Evolutionary conservation across 176 grass and related monocot genomes (phyloP).

Genomic region (Triticum monococcum): DNA sequence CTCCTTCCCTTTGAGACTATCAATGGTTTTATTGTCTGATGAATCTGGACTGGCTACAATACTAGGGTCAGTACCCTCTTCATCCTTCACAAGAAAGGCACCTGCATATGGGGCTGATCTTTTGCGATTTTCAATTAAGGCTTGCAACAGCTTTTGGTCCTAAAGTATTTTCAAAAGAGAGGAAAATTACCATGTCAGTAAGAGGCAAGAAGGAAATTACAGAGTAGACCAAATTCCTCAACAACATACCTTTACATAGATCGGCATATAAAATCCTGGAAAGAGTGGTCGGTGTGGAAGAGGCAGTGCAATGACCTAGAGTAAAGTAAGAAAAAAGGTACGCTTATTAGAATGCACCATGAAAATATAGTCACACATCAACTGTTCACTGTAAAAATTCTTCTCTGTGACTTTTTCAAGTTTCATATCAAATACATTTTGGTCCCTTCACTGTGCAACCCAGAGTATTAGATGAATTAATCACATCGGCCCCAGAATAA

Average conservation of each 20-base stretch:
- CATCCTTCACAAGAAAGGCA: slow-evolving; percentile 96
- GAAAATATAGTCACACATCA: background rate
- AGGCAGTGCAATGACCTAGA: slow-evolving; percentile 86
- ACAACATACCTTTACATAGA: slow-evolving; percentile 79
- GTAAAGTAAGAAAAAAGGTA: slow-evolving; percentile 28
- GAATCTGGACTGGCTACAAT: slow-evolving; percentile 64
- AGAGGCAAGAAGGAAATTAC: background rate
- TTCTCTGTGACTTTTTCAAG: slow-evolving; percentile 3
- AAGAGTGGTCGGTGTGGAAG: slow-evolving; percentile 95
- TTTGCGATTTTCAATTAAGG: slow-evolving; percentile 83
- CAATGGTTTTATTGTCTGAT: slow-evolving; percentile 83
- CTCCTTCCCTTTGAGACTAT: slow-evolving; percentile 95
- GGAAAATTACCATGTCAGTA: background rate
- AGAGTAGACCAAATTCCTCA: background rate
- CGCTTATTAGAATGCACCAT: slow-evolving; percentile 6
- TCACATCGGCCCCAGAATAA: background rate
- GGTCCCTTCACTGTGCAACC: background rate
- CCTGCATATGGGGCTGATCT: slow-evolving; percentile 76
- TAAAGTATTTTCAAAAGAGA: slow-evolving; percentile 33
- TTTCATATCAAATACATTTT: background rate
- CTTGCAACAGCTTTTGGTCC: slow-evolving; percentile 77
- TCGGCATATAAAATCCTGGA: slow-evolving; percentile 97
- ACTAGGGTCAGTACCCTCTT: slow-evolving; percentile 65
- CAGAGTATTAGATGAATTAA: background rate
- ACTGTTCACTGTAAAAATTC: background rate